phyloP scores from a whole-genome alignment of 805 yeast species.

The Cyberlindnera nakhonratchasimensis region DNA sequence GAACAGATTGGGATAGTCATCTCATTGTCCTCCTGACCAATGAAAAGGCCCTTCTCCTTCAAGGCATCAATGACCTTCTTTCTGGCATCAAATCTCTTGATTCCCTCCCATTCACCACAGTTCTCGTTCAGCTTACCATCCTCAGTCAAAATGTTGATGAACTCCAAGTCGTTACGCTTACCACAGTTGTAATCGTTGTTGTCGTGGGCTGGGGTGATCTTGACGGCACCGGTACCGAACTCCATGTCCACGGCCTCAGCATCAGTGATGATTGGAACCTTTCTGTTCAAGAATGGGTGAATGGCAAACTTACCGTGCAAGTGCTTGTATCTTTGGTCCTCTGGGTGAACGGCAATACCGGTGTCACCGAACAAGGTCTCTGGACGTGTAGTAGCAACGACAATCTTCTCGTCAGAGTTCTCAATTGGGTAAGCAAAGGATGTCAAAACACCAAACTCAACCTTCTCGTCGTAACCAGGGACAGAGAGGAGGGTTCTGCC shows the following conservation, averaged over 20 bases:
- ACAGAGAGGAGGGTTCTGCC: slow-evolving; percentile 79
- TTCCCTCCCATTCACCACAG: slow-evolving; percentile 91
- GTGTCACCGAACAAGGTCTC: slow-evolving; percentile 98
- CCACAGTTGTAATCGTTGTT: slow-evolving; percentile 96
- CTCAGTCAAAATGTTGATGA: slow-evolving; percentile 87
- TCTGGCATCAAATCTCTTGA: slow-evolving; percentile 95
- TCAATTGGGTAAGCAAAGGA: slow-evolving; percentile 90
- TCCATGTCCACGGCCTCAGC: slow-evolving; percentile 97
- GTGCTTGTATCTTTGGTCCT: slow-evolving; percentile 88
- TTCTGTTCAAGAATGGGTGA: slow-evolving; percentile 86
- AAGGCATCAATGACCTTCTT: slow-evolving; percentile 74
- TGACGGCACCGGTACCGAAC: slow-evolving; percentile 99
- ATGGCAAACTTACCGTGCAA: slow-evolving; percentile 88
- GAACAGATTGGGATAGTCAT: slow-evolving; percentile 94
- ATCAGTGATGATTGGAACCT: slow-evolving; percentile 86
- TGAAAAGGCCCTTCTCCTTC: slow-evolving; percentile 66
- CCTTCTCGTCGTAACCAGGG: slow-evolving; percentile 85
- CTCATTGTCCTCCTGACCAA: slow-evolving; percentile 89
- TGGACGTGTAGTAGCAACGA: slow-evolving; percentile 98
- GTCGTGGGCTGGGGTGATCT: slow-evolving; percentile 98
- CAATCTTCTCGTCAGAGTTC: slow-evolving; percentile 75
- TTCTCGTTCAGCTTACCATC: slow-evolving; percentile 86
- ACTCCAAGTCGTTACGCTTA: slow-evolving; percentile 85
- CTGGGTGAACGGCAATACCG: slow-evolving; percentile 96
- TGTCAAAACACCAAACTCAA: slow-evolving; percentile 97